phyloP scores from a whole-genome alignment of 805 yeast species.

The Teunomyces pallodes region DNA sequence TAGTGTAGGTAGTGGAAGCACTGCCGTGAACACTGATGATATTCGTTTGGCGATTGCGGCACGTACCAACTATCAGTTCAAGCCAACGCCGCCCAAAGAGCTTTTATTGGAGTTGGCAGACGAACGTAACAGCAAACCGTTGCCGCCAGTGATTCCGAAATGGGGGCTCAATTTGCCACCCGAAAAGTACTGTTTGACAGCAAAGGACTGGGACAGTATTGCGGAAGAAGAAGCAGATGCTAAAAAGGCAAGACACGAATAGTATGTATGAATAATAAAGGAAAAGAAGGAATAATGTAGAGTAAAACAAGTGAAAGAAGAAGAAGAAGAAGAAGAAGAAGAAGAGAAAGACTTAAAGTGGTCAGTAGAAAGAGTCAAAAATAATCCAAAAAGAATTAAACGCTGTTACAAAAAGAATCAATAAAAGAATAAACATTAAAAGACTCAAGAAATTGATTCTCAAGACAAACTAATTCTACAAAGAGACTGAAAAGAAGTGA shows the following conservation, averaged over 20 bases:
- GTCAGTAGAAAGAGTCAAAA: no score
- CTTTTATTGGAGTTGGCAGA: constrained; percentile 84
- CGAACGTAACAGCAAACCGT: constrained; percentile 83
- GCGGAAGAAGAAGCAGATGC: constrained; percentile 19
- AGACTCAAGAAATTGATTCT: no score
- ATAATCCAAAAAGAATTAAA: no score
- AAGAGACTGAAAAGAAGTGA: no score
- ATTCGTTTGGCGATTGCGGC: constrained; percentile 90
- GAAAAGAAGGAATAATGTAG: background rate
- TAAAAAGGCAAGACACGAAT: constrained; percentile 10
- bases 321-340: no score
- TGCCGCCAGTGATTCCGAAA: constrained; percentile 87
- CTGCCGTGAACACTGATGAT: constrained; percentile 79
- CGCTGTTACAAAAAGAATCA: no score
- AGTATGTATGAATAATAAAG: background rate
- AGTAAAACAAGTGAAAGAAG: background rate
- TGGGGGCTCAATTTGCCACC: constrained; percentile 96
- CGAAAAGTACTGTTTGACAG: constrained; percentile 92
- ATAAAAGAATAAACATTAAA: no score
- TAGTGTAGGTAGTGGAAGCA: constrained; percentile 36
- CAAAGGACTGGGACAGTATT: constrained; percentile 62
- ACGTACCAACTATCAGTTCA: constrained; percentile 91
- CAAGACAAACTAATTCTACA: no score
- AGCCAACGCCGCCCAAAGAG: constrained; percentile 92
- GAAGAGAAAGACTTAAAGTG: no score